Conservation (phyloP, 768 basidiomycete genomes). For the Rhodotorula taiwanensis region DNA sequence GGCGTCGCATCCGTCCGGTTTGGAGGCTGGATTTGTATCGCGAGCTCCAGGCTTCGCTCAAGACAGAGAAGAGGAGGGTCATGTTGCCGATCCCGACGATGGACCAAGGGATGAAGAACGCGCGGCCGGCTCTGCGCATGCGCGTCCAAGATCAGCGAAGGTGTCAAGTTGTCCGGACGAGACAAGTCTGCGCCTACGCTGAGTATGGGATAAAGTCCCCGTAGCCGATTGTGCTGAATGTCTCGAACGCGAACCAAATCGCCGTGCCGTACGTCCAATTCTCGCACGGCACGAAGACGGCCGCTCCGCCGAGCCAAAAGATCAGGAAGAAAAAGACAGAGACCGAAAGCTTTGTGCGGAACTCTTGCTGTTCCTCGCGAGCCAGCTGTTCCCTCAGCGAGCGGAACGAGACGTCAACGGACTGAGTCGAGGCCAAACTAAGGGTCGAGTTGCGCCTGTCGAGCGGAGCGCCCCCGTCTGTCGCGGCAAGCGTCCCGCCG, state of each 20-base stretch:
- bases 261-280: conserved; percentile 36
- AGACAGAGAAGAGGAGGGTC: conserved; percentile 66
- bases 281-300: conserved; percentile 37
- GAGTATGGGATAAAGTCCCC: conserved; percentile 12
- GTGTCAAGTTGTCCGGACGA: accelerated
- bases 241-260: conserved; percentile 23
- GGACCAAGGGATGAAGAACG: conserved; percentile 72
- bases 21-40: conserved; percentile 52
- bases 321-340: conserved; percentile 59
- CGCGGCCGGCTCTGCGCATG: conserved; percentile 53
- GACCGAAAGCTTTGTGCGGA: conserved; percentile 53
- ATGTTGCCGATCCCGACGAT: conserved; percentile 67
- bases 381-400: conserved; percentile 40
- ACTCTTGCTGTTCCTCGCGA: conserved; percentile 51
- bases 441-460: neutral
- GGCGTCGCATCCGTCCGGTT: neutral
- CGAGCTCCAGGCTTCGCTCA: conserved; percentile 61
- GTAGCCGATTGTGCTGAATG: conserved; percentile 27
- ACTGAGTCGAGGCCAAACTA: neutral
- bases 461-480: neutral
- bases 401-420: conserved; percentile 38
- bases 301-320: conserved; percentile 63
- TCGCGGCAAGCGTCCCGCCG: too few relatives aligned
- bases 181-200: neutral
- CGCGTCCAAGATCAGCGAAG: neutral